Conservation (phyloP, 495 filamentous ascomycete species). For the Cenococcum geophilum region DNA sequence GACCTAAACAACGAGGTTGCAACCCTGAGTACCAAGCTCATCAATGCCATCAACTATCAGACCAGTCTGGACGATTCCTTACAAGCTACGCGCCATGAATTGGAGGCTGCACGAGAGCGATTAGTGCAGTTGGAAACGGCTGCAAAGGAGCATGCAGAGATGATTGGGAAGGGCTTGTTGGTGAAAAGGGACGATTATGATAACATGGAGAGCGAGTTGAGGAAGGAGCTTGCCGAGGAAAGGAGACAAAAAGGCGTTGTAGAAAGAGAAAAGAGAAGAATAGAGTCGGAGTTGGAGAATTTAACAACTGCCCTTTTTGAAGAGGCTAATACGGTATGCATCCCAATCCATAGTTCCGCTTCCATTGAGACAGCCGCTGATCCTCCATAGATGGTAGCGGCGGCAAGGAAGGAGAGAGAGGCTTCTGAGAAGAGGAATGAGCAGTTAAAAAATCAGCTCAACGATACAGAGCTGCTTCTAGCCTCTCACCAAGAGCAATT, state of each 20-base stretch:
- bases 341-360: not conserved
- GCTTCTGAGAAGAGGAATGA: conserved; percentile 64
- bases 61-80: conserved; percentile 86
- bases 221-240: conserved; percentile 60
- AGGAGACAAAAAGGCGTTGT: conserved; percentile 49
- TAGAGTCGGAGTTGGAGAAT: conserved; percentile 79
- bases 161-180: conserved; percentile 65
- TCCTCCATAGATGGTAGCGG: conserved; percentile 72
- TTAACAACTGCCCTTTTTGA: conserved; percentile 87
- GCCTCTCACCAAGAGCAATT: conserved; percentile 90
- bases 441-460: conserved; percentile 68
- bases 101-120: conserved; percentile 66
- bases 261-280: conserved; percentile 67
- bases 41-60: conserved; percentile 96
- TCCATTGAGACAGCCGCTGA: not conserved
- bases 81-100: conserved; percentile 70
- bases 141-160: conserved; percentile 62
- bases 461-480: conserved; percentile 79
- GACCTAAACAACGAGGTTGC: conserved; percentile 86
- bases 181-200: conserved; percentile 63
- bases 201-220: conserved; percentile 62
- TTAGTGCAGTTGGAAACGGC: conserved; percentile 62
- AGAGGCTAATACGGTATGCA: conserved; percentile 75
- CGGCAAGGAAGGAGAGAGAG: conserved; percentile 65
- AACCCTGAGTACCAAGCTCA: conserved; percentile 85